Evolutionary conservation across 371 early-diverging fungal species (phyloP), one percentile per base, ranked within the genome.

Genomic region (Saksenaea vasiformis): DNA sequence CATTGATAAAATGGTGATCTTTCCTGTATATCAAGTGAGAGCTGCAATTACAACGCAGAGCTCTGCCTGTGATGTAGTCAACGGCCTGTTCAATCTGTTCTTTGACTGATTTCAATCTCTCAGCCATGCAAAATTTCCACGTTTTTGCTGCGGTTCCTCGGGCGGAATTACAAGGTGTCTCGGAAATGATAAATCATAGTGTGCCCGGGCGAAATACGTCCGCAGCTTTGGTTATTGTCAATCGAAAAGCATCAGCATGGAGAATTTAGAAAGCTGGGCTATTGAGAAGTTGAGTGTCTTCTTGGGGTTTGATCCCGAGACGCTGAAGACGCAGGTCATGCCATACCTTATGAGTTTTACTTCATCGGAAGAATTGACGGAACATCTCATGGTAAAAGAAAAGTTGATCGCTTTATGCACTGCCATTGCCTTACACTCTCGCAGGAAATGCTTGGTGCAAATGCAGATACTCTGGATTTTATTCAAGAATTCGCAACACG

Each of bases 291-390:
- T 82, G 43, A 69, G 73, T 31, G 68, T 76, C 1, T 79, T 79
- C 54, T 65, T 82, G n/a, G 83, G 83, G 10, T 71, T 82, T 35
- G 83, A 82, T 54, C 66, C 74, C 3, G 77, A 76, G 35, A 79
- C 83, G 1, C 54, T 82, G 14, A 43, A 69, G 26, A 65, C 69
- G 5, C 78, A 79, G 60, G 73, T 82, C 5, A 28, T 77, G 1
- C 83, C 83, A 0, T 79, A 79, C 57, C 37, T 82, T 3, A 61
- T 73, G 62, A 64, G 72, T 11, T 55, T 70, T 14, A 43, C 73
- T 0, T 61, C 76, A 15, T 65, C 79, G 26, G 71, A 76, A 24
- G 73, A 62, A 3, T 66, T 82, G 60, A 62, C 68, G 24, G 66
- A 76, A 22, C 76, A 78, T 64, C 65, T 82, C 44, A 73, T 66